Evolutionary conservation across 108 stramenopile species (phyloP).

Genomic region (Skeletonema tropicum): DNA sequence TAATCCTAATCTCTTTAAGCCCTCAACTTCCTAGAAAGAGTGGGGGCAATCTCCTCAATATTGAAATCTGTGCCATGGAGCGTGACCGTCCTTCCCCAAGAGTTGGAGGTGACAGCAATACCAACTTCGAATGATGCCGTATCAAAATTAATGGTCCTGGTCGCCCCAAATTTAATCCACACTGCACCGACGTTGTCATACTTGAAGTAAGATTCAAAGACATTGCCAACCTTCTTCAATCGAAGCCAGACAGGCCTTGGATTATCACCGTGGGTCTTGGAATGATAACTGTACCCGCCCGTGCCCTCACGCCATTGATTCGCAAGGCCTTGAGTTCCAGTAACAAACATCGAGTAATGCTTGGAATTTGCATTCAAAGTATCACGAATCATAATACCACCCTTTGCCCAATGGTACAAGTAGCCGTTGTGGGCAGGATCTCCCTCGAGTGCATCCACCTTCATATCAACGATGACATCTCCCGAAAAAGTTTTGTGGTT

Average conservation of each 20-base stretch:
- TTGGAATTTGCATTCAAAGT: not conserved
- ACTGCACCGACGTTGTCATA: not conserved
- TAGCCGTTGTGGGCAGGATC: not conserved
- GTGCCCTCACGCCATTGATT: constrained; percentile 14
- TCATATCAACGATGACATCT: constrained; percentile 15
- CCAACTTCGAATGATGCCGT: not conserved
- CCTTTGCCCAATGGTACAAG: constrained; percentile 6
- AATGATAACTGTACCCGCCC: not conserved
- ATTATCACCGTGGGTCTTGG: not conserved
- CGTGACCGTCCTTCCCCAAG: not conserved
- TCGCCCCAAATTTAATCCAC: not conserved
- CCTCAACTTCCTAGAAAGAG: not conserved
- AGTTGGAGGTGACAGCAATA: constrained; percentile 5
- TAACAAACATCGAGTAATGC: constrained; percentile 15
- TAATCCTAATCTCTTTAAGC: not conserved
- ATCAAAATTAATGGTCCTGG: not conserved
- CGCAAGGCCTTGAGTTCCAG: constrained; percentile 13
- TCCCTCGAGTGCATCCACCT: constrained; percentile 4
- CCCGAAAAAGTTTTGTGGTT: constrained; percentile 2
- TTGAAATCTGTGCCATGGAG: not conserved
- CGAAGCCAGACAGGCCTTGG: constrained; percentile 17
- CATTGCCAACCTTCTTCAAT: constrained; percentile 17
- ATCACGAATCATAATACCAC: constrained; percentile 28
- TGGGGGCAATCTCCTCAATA: not conserved
- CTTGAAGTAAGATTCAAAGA: constrained; percentile 3